Evolutionary conservation across 306 rosid genomes (phyloP).

Genomic region (Coriaria nepalensis): DNA sequence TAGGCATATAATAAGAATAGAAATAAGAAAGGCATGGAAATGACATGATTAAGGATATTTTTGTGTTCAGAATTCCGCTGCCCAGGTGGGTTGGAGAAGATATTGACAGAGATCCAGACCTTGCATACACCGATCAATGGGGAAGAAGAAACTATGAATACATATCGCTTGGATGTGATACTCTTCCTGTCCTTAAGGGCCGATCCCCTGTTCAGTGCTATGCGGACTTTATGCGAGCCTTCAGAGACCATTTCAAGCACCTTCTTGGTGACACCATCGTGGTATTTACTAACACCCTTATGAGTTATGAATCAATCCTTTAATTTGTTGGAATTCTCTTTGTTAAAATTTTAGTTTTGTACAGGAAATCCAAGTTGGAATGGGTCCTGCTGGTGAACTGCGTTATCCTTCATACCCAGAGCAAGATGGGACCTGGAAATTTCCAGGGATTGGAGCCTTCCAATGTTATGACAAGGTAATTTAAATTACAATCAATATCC

Average conservation of each 20-base stretch:
- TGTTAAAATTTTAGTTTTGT: neutral
- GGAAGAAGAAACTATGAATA: slow-evolving; percentile 82
- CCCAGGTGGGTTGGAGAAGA: slow-evolving; percentile 90
- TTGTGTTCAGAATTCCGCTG: slow-evolving; percentile 61
- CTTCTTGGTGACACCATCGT: slow-evolving; percentile 84
- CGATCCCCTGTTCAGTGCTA: slow-evolving; percentile 87
- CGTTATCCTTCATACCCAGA: slow-evolving; percentile 98
- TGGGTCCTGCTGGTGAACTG: slow-evolving; percentile 99
- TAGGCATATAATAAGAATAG: neutral
- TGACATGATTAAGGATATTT: neutral
- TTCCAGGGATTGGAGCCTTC: slow-evolving; percentile 96
- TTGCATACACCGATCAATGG: slow-evolving; percentile 96
- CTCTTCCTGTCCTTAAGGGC: slow-evolving; percentile 81
- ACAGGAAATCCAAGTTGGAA: slow-evolving; percentile 98
- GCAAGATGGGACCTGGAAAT: slow-evolving; percentile 75
- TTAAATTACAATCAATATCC: neutral
- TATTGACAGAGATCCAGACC: slow-evolving; percentile 57
- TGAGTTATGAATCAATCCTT: neutral
- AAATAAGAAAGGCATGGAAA: neutral
- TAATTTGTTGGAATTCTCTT: slow-evolving; percentile 1
- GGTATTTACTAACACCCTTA: slow-evolving; percentile 29
- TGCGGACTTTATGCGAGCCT: slow-evolving; percentile 83
- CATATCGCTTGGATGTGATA: slow-evolving; percentile 74
- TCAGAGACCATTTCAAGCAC: slow-evolving; percentile 66
- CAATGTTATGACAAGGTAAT: slow-evolving; percentile 91